A percentile compares a stretch with the other conserved stretches of the same genome.
phyloP scores from a whole-genome alignment of 306 rosid species.

The Vigna angularis region DNA sequence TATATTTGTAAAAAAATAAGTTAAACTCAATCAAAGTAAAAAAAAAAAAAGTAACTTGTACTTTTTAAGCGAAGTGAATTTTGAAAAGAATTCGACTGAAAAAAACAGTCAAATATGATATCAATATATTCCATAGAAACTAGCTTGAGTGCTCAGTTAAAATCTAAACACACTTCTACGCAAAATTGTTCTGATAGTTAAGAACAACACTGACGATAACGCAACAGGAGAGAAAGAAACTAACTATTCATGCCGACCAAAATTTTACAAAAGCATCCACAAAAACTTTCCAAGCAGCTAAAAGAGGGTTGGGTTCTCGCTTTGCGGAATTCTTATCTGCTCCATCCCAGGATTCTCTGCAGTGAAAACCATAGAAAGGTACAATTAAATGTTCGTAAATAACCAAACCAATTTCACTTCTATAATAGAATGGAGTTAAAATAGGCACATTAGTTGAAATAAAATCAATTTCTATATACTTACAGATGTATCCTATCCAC shows the following conservation, averaged over 20 bases:
- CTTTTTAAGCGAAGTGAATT: too few relatives aligned
- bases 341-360: slow-evolving; percentile 95
- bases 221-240: slow-evolving; percentile 30
- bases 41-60: too few relatives aligned
- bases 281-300: slow-evolving; percentile 60
- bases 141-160: too few relatives aligned
- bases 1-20: neutral
- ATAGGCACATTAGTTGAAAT: slow-evolving; percentile 8
- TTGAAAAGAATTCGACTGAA: too few relatives aligned
- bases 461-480: slow-evolving; percentile 49
- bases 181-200: slow-evolving; percentile 37
- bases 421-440: slow-evolving; percentile 4
- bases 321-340: slow-evolving; percentile 49
- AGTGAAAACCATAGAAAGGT: slow-evolving; percentile 39
- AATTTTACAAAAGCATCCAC: slow-evolving; percentile 70
- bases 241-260: slow-evolving; percentile 69
- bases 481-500: slow-evolving; percentile 89
- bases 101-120: neutral
- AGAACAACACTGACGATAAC: slow-evolving; percentile 22
- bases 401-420: slow-evolving; percentile 27
- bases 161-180: neutral
- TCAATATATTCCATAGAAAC: too few relatives aligned
- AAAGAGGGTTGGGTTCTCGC: slow-evolving; percentile 62
- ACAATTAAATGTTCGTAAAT: slow-evolving; percentile 35
- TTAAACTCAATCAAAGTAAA: too few relatives aligned